phyloP scores from a whole-genome alignment of 2,329 filamentous ascomycete species.

The Colletotrichum lini region DNA sequence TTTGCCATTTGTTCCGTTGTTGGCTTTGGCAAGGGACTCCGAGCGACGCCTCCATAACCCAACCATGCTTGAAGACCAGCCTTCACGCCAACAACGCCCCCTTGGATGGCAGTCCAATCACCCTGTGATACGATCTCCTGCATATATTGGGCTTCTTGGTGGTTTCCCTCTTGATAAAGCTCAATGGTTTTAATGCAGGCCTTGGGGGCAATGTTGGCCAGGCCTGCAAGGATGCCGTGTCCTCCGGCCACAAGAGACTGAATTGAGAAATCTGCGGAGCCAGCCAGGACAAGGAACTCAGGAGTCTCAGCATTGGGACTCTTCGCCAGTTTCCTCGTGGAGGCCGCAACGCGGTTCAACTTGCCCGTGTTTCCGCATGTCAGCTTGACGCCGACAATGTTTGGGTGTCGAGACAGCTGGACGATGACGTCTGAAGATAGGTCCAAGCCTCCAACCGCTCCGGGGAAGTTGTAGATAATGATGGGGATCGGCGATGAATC shows the following conservation, averaged over 20 bases:
- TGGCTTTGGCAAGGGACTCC: slow-evolving; percentile 66
- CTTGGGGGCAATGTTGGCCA: slow-evolving; percentile 80
- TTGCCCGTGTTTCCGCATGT: slow-evolving; percentile 81
- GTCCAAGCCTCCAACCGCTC: slow-evolving; percentile 74
- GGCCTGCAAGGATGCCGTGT: slow-evolving; percentile 79
- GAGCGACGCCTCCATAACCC: slow-evolving; percentile 73
- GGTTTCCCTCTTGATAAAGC: slow-evolving; percentile 70
- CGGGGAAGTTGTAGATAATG: slow-evolving; percentile 80
- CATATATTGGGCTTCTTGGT: slow-evolving; percentile 67
- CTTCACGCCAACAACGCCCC: slow-evolving; percentile 81
- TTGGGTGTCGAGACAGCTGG: slow-evolving; percentile 71
- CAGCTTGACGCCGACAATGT: slow-evolving; percentile 78
- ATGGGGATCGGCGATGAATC: slow-evolving; percentile 74
- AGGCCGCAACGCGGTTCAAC: slow-evolving; percentile 73
- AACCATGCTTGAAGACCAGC: slow-evolving; percentile 75
- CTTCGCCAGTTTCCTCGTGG: slow-evolving; percentile 62
- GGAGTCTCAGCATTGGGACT: slow-evolving; percentile 53
- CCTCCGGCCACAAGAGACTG: slow-evolving; percentile 78
- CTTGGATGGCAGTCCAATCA: slow-evolving; percentile 81
- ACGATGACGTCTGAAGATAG: slow-evolving; percentile 75
- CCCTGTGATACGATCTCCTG: slow-evolving; percentile 73
- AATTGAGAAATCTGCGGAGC: slow-evolving; percentile 80
- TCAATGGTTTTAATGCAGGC: slow-evolving; percentile 74
- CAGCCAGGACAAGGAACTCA: slow-evolving; percentile 78
- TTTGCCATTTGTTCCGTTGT: slow-evolving; percentile 61